Conservation (phyloP, 1,139 yeast genomes). For the Suhomyces bokatorum region DNA sequence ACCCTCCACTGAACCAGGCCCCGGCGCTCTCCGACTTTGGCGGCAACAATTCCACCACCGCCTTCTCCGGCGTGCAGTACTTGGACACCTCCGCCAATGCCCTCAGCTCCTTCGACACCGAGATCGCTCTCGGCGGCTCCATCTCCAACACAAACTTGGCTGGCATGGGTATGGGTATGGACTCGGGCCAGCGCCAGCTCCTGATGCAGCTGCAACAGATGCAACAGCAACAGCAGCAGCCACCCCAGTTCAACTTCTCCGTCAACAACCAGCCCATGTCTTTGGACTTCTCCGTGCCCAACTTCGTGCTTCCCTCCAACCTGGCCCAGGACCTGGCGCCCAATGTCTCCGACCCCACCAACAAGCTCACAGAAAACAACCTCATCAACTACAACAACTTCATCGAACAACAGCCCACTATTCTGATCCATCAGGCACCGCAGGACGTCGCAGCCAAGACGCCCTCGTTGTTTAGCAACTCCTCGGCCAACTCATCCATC, state of each 20-base stretch:
- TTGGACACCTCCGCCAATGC: constrained; percentile 14
- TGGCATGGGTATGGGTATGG: constrained; percentile 3
- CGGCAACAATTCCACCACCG: not conserved
- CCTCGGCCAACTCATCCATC: constrained; percentile 36
- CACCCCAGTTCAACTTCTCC: constrained; percentile 17
- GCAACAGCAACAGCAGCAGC: constrained; percentile 8
- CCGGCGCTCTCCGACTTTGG: constrained; percentile 7
- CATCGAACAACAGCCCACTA: constrained; percentile 22
- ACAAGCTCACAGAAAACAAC: constrained; percentile 30
- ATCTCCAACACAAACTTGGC: constrained; percentile 40
- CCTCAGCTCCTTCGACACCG: constrained; percentile 30
- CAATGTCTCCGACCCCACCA: constrained; percentile 19
- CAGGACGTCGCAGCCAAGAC: constrained; percentile 39
- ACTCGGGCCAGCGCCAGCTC: not conserved
- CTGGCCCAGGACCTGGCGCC: constrained; percentile 17
- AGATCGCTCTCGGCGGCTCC: constrained; percentile 44
- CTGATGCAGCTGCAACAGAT: not conserved
- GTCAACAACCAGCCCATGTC: constrained; percentile 16
- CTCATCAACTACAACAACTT: constrained; percentile 21
- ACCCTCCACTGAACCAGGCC: constrained; percentile 9
- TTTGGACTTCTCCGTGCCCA: constrained; percentile 7
- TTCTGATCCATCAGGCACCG: constrained; percentile 37
- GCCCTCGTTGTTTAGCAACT: constrained; percentile 47
- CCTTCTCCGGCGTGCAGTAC: constrained; percentile 7
- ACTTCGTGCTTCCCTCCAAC: constrained; percentile 1